These are phyloP conservation scores for Marasmius oreades DNA, from an alignment of 1,284 basidiomycete species.

Conservation along the genomic window DNA sequence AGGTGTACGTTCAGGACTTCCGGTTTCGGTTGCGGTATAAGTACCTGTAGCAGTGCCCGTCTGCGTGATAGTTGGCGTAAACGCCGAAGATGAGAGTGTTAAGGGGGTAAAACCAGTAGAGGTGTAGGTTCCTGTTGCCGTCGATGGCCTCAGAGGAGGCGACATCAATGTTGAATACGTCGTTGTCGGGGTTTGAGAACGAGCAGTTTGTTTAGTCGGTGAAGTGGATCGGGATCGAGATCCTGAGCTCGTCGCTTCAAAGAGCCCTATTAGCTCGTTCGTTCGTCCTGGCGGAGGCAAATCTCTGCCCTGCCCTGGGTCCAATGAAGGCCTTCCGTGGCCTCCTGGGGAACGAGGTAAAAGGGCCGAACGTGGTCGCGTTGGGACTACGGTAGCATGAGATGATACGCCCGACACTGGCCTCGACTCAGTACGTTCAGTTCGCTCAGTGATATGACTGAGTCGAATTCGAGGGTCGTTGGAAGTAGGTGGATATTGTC, in stretches of 20 bases:
- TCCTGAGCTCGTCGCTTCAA: slow-evolving; percentile 52
- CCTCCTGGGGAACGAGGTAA: slow-evolving; percentile 25
- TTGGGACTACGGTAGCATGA: slow-evolving; percentile 14
- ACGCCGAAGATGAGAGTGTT: slow-evolving; percentile 12
- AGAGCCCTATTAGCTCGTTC: slow-evolving; percentile 69
- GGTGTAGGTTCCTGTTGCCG: slow-evolving; percentile 16
- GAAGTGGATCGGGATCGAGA: slow-evolving; percentile 27
- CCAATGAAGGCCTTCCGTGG: slow-evolving; percentile 41
- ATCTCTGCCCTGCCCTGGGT: slow-evolving; percentile 36
- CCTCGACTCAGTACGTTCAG: slow-evolving; percentile 43
- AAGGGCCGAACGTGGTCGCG: slow-evolving; percentile 36
- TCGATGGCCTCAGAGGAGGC: slow-evolving; percentile 25
- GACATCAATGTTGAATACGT: slow-evolving; percentile 33
- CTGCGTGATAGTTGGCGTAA: slow-evolving; percentile 19
- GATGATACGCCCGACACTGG: slow-evolving; percentile 36
- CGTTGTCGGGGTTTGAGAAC: slow-evolving; percentile 14
- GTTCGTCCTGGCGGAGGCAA: slow-evolving; percentile 57
- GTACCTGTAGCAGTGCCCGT: slow-evolving; percentile 32
- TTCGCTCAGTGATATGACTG: slow-evolving; percentile 61
- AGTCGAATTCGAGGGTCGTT: slow-evolving; percentile 37
- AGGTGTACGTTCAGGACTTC: slow-evolving; percentile 17
- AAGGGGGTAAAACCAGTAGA: slow-evolving; percentile 14
- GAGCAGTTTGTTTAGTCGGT: slow-evolving; percentile 12
- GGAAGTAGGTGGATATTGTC: slow-evolving; percentile 31
- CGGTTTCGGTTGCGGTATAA: slow-evolving; percentile 11